phyloP scores from a whole-genome alignment of 352 stramenopile genomes.

The Phytopythium montanum region DNA sequence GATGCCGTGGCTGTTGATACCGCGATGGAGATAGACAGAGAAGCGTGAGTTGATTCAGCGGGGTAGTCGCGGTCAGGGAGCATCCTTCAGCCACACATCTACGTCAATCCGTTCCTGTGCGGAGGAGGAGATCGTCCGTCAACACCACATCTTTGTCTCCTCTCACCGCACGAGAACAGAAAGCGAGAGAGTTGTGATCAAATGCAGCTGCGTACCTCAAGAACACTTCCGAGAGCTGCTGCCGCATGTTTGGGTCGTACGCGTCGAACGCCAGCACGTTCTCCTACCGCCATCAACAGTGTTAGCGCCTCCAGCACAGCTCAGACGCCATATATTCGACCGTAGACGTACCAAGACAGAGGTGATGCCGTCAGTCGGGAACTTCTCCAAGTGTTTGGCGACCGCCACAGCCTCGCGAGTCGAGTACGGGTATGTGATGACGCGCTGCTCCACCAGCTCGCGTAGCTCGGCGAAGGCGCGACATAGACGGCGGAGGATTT shows the following conservation, averaged over 20 bases:
- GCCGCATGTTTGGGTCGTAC: slow-evolving; percentile 73
- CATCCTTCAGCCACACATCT: background rate
- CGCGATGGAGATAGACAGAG: slow-evolving; percentile 6
- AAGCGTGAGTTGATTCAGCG: slow-evolving; percentile 12
- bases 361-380: slow-evolving; percentile 88
- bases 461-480: slow-evolving; percentile 90
- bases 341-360: slow-evolving; percentile 60
- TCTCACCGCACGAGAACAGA: background rate
- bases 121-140: slow-evolving; percentile 13
- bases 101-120: slow-evolving; percentile 20
- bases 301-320: background rate
- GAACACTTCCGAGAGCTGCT: slow-evolving; percentile 78
- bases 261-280: slow-evolving; percentile 95
- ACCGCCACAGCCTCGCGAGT: slow-evolving; percentile 93
- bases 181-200: background rate
- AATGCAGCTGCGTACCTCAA: slow-evolving; percentile 39
- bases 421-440: slow-evolving; percentile 94
- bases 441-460: slow-evolving; percentile 80
- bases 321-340: background rate
- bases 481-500: slow-evolving; percentile 83
- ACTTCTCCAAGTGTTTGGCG: slow-evolving; percentile 92
- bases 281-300: slow-evolving; percentile 38
- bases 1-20: slow-evolving; percentile 49
- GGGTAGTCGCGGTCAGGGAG: background rate
- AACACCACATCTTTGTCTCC: background rate